These are phyloP conservation scores for Podaxis sp. DNA, from an alignment of 768 basidiomycete genomes.

Conservation along the genomic window DNA sequence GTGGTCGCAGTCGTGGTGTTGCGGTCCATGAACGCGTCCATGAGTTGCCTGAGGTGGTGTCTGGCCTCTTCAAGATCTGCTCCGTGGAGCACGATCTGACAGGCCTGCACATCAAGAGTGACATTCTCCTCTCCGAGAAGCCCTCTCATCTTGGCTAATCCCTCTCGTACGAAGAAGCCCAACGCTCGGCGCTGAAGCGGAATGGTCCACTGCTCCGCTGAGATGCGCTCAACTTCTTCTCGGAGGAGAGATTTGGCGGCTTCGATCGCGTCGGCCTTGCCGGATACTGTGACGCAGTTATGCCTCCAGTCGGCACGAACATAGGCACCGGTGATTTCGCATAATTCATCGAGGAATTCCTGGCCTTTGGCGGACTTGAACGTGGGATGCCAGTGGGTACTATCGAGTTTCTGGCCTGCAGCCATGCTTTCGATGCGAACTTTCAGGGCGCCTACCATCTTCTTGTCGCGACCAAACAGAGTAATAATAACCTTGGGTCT, in stretches of 20 bases:
- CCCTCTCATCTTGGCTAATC: conserved; percentile 50
- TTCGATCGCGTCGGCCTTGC: conserved; percentile 37
- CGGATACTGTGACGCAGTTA: conserved; percentile 46
- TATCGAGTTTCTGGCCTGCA: conserved; percentile 46
- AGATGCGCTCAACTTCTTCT: conserved; percentile 46
- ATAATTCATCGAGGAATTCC: conserved; percentile 35
- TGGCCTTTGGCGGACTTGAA: conserved; percentile 30
- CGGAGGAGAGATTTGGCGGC: conserved; percentile 44
- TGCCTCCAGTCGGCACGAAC: conserved; percentile 47
- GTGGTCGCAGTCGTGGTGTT: neutral
- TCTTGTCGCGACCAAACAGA: conserved; percentile 50
- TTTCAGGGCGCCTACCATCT: conserved; percentile 55
- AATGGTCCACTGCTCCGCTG: conserved; percentile 40
- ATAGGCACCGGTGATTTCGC: conserved; percentile 36
- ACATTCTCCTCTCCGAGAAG: conserved; percentile 55
- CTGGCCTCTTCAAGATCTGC: conserved; percentile 58
- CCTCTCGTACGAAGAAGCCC: conserved; percentile 51
- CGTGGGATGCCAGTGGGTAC: conserved; percentile 49
- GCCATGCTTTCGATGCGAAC: conserved; percentile 58
- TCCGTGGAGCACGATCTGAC: conserved; percentile 42
- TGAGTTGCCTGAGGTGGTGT: conserved; percentile 43
- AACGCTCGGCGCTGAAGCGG: conserved; percentile 38
- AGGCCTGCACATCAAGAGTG: conserved; percentile 37
- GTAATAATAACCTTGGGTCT: conserved; percentile 35
- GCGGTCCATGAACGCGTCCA: conserved; percentile 27